Evolutionary conservation across 2,329 filamentous ascomycete species (phyloP).

Genomic region (Pseudocercospora vitis): DNA sequence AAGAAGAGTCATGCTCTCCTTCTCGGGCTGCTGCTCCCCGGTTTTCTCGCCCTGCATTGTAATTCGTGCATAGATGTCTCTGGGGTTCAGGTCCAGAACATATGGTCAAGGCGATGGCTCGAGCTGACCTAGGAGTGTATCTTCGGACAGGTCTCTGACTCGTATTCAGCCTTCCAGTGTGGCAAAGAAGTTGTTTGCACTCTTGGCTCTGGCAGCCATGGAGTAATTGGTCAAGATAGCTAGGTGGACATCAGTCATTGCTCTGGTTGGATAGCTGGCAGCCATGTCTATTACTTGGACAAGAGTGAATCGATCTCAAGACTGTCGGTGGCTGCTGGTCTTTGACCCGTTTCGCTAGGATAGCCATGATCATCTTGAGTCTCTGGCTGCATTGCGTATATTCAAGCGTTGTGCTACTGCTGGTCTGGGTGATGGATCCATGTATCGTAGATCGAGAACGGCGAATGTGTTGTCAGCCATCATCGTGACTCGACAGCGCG

Average conservation of each 20-base stretch:
- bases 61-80: background rate
- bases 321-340: background rate
- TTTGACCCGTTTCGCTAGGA: background rate
- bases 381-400: conserved; percentile 1
- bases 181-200: conserved; percentile 73
- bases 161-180: conserved; percentile 69
- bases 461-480: background rate
- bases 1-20: background rate
- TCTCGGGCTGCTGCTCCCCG: background rate
- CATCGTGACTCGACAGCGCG: conserved; percentile 1
- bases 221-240: conserved; percentile 67
- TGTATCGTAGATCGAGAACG: background rate
- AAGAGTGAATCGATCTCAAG: background rate
- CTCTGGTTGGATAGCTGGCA: background rate
- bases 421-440: background rate
- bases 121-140: conserved; percentile 76
- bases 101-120: conserved; percentile 73
- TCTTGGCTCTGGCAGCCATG: conserved; percentile 68
- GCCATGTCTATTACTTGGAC: background rate
- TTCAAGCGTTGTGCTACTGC: background rate
- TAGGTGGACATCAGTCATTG: conserved; percentile 6
- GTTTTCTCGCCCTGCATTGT: background rate
- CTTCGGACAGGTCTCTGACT: conserved; percentile 65
- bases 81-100: conserved; percentile 70
- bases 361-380: background rate